These are phyloP conservation scores for Kazachstania africana DNA, from an alignment of 805 yeast genomes.

Conservation along the genomic window DNA sequence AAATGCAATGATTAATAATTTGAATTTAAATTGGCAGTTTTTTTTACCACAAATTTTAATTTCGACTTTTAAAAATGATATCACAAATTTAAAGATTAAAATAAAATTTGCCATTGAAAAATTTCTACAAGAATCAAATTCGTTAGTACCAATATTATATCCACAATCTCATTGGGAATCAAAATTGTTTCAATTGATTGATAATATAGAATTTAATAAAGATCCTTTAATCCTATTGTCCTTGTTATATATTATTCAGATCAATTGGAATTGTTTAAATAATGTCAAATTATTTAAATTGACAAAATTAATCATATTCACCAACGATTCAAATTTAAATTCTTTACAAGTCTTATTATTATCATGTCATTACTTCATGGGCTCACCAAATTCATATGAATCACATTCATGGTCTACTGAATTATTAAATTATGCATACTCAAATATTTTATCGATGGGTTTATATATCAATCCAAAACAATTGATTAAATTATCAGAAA, in stretches of 20 bases:
- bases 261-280: conserved; percentile 22
- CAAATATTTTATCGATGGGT: conserved; percentile 14
- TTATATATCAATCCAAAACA: conserved; percentile 16
- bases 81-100: conserved; percentile 3
- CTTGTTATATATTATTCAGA: conserved; percentile 18
- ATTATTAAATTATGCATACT: conserved; percentile 10
- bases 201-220: not conserved
- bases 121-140: conserved; percentile 12
- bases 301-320: conserved; percentile 14
- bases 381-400: conserved; percentile 2
- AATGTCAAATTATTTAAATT: conserved; percentile 16
- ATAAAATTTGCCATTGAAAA: conserved; percentile 5
- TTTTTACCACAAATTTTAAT: conserved; percentile 14
- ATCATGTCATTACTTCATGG: conserved; percentile 20
- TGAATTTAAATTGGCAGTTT: conserved; percentile 11
- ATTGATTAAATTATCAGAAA: conserved; percentile 2
- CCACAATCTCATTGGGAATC: conserved; percentile 11
- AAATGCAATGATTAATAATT: conserved; percentile 3
- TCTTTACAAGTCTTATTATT: conserved; percentile 15
- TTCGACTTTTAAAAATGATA: conserved; percentile 9
- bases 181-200: conserved; percentile 3
- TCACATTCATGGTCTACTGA: conserved; percentile 5
- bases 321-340: conserved; percentile 5
- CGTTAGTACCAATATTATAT: conserved; percentile 16
- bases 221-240: conserved; percentile 12